Evolutionary conservation across 1,139 yeast species (phyloP).

Genomic region (Geotrichum phurueaensis): DNA sequence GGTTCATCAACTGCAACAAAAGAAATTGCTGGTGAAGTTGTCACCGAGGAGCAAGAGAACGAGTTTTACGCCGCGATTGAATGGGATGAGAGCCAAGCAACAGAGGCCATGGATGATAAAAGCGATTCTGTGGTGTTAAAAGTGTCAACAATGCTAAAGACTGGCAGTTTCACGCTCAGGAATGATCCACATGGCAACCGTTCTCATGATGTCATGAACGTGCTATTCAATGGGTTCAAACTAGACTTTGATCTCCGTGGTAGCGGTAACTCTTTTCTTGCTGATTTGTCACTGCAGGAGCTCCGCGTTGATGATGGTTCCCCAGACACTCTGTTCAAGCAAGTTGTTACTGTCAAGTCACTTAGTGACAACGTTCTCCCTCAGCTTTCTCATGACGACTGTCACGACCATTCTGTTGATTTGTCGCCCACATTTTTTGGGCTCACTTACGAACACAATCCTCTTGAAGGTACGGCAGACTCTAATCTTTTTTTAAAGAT

Average conservation of each 20-base stretch:
- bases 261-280: constrained; percentile 63
- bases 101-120: constrained; percentile 59
- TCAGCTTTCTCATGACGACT: constrained; percentile 18
- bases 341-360: constrained; percentile 78
- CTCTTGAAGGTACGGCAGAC: constrained; percentile 78
- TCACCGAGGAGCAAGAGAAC: constrained; percentile 42
- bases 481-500: constrained; percentile 66
- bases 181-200: constrained; percentile 30
- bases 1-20: constrained; percentile 31
- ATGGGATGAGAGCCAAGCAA: constrained; percentile 62
- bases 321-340: constrained; percentile 63
- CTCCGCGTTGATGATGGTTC: constrained; percentile 86
- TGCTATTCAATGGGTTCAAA: constrained; percentile 72
- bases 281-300: constrained; percentile 70
- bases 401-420: constrained; percentile 22
- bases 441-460: constrained; percentile 76
- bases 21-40: constrained; percentile 24
- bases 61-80: constrained; percentile 93
- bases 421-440: constrained; percentile 62
- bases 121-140: constrained; percentile 64
- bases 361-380: constrained; percentile 34
- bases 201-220: constrained; percentile 58
- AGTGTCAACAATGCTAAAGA: constrained; percentile 58
- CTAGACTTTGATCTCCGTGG: constrained; percentile 62
- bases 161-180: constrained; percentile 69